Evolutionary conservation across 2,329 filamentous ascomycete genomes (phyloP), one percentile per base, ranked within the genome.

Genomic region (Kalaharituber pfeilii): DNA sequence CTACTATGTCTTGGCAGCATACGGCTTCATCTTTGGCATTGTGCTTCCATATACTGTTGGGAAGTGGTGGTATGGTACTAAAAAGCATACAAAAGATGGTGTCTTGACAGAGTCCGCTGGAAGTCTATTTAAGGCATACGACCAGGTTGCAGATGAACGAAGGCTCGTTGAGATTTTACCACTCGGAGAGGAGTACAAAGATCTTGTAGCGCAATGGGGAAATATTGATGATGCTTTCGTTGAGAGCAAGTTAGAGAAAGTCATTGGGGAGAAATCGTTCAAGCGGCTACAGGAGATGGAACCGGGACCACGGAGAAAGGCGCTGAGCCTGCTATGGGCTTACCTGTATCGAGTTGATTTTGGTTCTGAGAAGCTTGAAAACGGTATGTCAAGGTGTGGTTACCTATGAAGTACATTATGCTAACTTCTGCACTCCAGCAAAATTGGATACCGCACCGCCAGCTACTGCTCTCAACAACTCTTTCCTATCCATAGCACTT

Each of bases 1-100:
- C 61, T 96, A 95, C 73, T 96, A 93, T 66, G 84, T 98, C 53
- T 74, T 98, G 57, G 73, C 95, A 55, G 76, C 95, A 59, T 98
- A 98, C 68, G 88, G 86, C 33, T 70, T 82, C 29, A 76, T 96
- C 36, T 80, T 98, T 51, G 91, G 89, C 53, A 85, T 96, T 58
- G 72, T 95, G 57, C 74, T 98, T 52, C 91, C 91, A 2, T 98
- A 93, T 68, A 74, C 91, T 49, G 89, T 98, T 54, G 91, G 91
- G 49, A 87, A 84, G 56, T 98, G 91, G 91, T 98, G 91, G 91
- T 98, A 98, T 67, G 91, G 93, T 57, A 93, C 86, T 29, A 89
- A 94, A 69, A 79, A 82, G 64, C 79, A 85, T 69, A 96, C 91
- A 33, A 93, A 89, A 71, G 93, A 98, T 69, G 86, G 86, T 62